These are phyloP conservation scores for Lumnitzera racemosa DNA, from an alignment of 345 rosid species.

Conservation along the genomic window DNA sequence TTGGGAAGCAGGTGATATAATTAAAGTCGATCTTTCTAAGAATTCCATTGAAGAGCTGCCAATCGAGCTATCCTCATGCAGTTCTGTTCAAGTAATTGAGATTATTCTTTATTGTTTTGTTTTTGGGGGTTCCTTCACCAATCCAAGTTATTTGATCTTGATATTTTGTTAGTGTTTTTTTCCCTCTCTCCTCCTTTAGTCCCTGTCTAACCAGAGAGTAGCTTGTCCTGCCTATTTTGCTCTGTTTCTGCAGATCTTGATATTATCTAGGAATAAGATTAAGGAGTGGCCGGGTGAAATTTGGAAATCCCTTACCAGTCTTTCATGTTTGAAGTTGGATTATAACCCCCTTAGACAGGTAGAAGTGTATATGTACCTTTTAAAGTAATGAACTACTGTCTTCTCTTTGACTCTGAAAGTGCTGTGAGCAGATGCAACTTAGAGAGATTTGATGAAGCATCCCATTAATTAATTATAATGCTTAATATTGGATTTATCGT, in stretches of 20 bases:
- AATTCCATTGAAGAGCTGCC: slow-evolving; percentile 81
- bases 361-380: slow-evolving; percentile 1
- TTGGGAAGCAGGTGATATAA: slow-evolving; percentile 68
- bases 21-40: slow-evolving; percentile 68
- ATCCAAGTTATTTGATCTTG: too few relatives aligned
- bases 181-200: too few relatives aligned
- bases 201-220: too few relatives aligned
- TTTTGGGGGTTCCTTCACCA: too few relatives aligned
- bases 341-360: slow-evolving; percentile 71
- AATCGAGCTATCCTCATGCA: slow-evolving; percentile 58
- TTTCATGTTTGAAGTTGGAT: slow-evolving; percentile 78
- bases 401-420: too few relatives aligned
- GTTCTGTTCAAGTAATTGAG: slow-evolving; percentile 51
- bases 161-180: too few relatives aligned
- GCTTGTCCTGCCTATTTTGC: slow-evolving; percentile 3
- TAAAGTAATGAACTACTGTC: too few relatives aligned
- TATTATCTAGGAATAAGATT: slow-evolving; percentile 73
- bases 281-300: slow-evolving; percentile 72
- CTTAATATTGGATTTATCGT: not conserved
- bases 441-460: not conserved
- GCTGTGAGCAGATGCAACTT: too few relatives aligned
- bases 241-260: slow-evolving; percentile 48
- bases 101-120: not conserved
- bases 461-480: not conserved
- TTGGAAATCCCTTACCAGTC: slow-evolving; percentile 56